Percentiles rank a stretch among this genome's conserved stretches.
These are phyloP conservation scores for Pichia exigua DNA, from an alignment of 805 yeast genomes.

Conservation along the genomic window DNA sequence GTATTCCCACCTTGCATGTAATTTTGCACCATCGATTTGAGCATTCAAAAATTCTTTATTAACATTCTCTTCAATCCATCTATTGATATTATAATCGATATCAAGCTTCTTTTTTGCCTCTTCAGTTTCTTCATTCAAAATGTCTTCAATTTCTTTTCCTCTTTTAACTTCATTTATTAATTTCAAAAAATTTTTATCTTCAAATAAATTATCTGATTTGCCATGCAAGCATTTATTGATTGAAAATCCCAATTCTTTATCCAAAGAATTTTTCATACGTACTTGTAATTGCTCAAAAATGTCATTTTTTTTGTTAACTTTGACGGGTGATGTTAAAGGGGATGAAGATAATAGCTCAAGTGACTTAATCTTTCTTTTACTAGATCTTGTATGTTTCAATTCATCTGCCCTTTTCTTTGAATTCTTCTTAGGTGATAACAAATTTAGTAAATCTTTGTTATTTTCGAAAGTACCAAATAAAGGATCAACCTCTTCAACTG, in stretches of 20 bases:
- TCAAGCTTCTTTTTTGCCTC: not conserved
- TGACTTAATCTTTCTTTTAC: not conserved
- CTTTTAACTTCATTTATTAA: slow-evolving; percentile 1
- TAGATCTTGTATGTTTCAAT: not conserved
- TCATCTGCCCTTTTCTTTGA: not conserved
- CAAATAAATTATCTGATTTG: not conserved
- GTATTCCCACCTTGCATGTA: slow-evolving; percentile 2
- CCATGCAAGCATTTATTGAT: not conserved
- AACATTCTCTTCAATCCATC: slow-evolving; percentile 4
- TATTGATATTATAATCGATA: not conserved
- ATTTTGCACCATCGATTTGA: not conserved
- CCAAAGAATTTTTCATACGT: slow-evolving; percentile 5
- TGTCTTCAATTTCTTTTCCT: not conserved
- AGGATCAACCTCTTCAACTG: slow-evolving; percentile 6
- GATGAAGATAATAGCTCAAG: not conserved
- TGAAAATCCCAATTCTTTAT: slow-evolving; percentile 9
- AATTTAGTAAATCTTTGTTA: not conserved
- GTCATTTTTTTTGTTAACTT: not conserved
- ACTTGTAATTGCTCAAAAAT: slow-evolving; percentile 3
- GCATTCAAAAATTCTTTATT: slow-evolving; percentile 1
- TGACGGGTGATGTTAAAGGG: not conserved
- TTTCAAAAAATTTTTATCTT: not conserved
- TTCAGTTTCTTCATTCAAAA: not conserved
- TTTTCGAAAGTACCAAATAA: slow-evolving; percentile 6
- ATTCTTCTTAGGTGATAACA: slow-evolving; percentile 4